Base-by-base conservation (phyloP, 495 filamentous ascomycete genomes). In the Aspergillus sparsus region DNA sequence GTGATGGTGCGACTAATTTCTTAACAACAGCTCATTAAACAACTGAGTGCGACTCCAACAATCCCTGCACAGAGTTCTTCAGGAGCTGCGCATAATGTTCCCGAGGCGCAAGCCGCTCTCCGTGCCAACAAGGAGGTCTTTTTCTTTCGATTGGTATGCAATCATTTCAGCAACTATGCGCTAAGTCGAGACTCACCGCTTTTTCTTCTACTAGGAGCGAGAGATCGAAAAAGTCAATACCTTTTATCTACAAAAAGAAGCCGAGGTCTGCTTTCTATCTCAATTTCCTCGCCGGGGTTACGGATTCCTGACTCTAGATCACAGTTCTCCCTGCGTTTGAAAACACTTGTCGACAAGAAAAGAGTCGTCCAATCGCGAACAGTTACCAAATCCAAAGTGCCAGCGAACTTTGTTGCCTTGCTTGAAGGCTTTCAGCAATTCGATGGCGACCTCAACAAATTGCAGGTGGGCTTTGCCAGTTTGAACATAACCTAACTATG, bases 91-190 rank as follows among this genome's bases (percentile, higher is more conserved):
- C 70, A 73, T 57, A 75, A 80, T 68, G 66, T 69, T 56, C 73
- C 79, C 49, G 91, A 97, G 73, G 83, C 92, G n/a, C 93, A 95
- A 75, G 85, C 86, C 33, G 84, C 92, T n/a, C 80, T 98, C 44
- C 95, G 97, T 73, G 94, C 94, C 45, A 98, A 98, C 74, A 97
- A 91, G 77, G 94, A 92, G 39, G 95, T 93, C 13, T 98, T 98
- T 79, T 98, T 98, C 82, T 98, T 98, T 74, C 89, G 92, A 69
- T 78, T 98, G 76, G 93, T 97, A 82, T 39, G 49, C 0, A 12
- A 56, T 39, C 21, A 33, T 13, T 32, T n/a, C 12, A 10, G 7
- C 15, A 47, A 2, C 11, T 27, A 10, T 49, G 10, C 47, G 32
- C 12, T 53, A 42, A 18, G 57, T 35, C 41, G 60, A 63, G 53